Evolutionary conservation across 768 basidiomycete genomes (phyloP), one percentile per base, ranked within the genome.

Genomic region (Boletus pseudopeckii): DNA sequence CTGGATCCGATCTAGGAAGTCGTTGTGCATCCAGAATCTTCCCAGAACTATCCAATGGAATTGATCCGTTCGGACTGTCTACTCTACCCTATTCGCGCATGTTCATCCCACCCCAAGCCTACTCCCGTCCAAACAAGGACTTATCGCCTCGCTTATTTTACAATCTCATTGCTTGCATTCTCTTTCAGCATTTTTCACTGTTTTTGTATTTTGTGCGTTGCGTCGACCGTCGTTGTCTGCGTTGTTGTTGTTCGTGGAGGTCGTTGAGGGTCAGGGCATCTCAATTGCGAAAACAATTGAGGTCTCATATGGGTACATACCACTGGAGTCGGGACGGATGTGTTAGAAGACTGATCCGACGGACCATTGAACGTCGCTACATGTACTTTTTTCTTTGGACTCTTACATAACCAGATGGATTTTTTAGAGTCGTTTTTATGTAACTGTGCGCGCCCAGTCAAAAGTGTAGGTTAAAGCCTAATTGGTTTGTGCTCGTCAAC

Each of bases 141-240:
- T 63, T 65, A 51, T 52, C 54, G 57, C 54, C 55, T 47, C 53
- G 63, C 47, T 64, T 72, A 72, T 56, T 66, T 48, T 72, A 69
- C 63, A 60, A 60, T 61, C 55, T 26, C 66, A 56, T 54, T 71
- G 68, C 70, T 69, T 60, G 57, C 54, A 58, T 59, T 50, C 58
- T 50, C 53, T 37, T 47, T 54, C 41, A 50, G 59, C 58, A 64
- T 58, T 54, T 41, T 26, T 26, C 36, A 39, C 38, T 39, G 36
- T 57, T 51, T 60, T 47, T 56, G 60, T 68, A 53, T 53, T 26
- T 55, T 39, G 50, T 39, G 34, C 33, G 42, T 45, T 26, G 39
- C 48, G 44, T 60, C 51, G 46, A 51, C 38, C 46, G 45, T 60
- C 52, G 45, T 43, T 20, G 30, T 53, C 36, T 6, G 22, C n/a